Evolutionary conservation across 176 grass and related monocot species (phyloP).

Genomic region (Typha latifolia): DNA sequence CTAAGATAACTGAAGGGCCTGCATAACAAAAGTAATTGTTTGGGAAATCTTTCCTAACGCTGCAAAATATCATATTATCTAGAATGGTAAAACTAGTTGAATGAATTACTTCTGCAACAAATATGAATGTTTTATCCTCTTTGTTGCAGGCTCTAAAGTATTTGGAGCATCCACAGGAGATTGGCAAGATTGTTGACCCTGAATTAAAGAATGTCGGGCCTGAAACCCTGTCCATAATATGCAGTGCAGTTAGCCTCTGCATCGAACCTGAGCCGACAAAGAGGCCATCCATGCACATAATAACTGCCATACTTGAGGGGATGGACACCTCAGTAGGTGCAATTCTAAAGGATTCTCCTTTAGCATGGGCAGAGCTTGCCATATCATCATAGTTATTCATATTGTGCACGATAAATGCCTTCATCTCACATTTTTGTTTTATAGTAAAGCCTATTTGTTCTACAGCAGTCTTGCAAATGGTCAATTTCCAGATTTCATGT

Average conservation of each 20-base stretch:
- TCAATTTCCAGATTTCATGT: too few relatives aligned
- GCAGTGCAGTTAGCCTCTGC: slow-evolving; percentile 81
- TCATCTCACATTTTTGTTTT: too few relatives aligned
- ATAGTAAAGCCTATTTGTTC: too few relatives aligned
- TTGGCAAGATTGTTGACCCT: slow-evolving; percentile 46
- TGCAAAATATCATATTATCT: too few relatives aligned
- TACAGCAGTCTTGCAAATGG: too few relatives aligned
- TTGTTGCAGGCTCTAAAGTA: slow-evolving; percentile 57
- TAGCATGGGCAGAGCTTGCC: slow-evolving; percentile 81
- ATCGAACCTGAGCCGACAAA: slow-evolving; percentile 54
- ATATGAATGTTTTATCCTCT: neutral
- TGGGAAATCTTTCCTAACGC: too few relatives aligned
- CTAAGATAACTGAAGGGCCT: too few relatives aligned
- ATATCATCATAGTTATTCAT: slow-evolving; percentile 19
- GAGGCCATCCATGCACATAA: slow-evolving; percentile 79
- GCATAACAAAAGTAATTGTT: too few relatives aligned
- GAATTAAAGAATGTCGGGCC: slow-evolving; percentile 43
- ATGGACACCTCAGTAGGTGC: slow-evolving; percentile 52
- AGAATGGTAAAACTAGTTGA: neutral
- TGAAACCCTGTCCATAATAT: slow-evolving; percentile 60
- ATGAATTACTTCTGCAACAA: neutral
- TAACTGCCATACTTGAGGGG: slow-evolving; percentile 68
- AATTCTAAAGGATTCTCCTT: slow-evolving; percentile 43
- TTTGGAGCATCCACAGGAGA: slow-evolving; percentile 47
- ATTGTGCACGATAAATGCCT: neutral